Conservation (phyloP, 129 eudicot genomes). For the Sambucus nigra region DNA sequence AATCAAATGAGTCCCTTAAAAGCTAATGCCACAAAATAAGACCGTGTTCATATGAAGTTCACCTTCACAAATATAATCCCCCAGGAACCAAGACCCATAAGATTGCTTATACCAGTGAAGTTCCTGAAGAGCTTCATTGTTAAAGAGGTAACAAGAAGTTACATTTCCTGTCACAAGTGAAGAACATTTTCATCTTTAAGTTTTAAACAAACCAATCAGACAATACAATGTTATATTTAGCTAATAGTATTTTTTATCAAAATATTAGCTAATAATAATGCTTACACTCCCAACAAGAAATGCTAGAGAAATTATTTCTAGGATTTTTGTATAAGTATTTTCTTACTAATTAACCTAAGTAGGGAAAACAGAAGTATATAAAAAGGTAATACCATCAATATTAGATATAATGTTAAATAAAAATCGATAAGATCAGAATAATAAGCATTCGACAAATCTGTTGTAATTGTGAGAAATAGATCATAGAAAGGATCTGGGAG, state of each 20-base stretch:
- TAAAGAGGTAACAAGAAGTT: conserved; percentile 46
- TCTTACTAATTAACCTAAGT: neutral
- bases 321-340: no score
- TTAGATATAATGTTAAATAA: neutral
- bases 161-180: conserved; percentile 39
- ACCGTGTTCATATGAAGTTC: conserved; percentile 12
- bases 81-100: conserved; percentile 90
- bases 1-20: no score
- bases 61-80: conserved; percentile 91
- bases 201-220: neutral
- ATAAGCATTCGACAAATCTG: neutral
- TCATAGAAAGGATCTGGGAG: neutral
- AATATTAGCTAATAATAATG: no score
- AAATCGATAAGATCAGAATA: neutral
- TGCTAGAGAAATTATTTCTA: no score
- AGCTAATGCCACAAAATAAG: neutral
- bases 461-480: neutral
- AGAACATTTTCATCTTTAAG: neutral
- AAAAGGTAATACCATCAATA: neutral
- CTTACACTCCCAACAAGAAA: neutral
- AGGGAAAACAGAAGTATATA: neutral
- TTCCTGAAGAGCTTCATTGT: conserved; percentile 60
- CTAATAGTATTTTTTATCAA: neutral
- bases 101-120: conserved; percentile 84
- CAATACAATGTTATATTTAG: no score